Evolutionary conservation across 331 rosid genomes (phyloP), one percentile per base, ranked within the genome.

Genomic region (Malus hybrid): DNA sequence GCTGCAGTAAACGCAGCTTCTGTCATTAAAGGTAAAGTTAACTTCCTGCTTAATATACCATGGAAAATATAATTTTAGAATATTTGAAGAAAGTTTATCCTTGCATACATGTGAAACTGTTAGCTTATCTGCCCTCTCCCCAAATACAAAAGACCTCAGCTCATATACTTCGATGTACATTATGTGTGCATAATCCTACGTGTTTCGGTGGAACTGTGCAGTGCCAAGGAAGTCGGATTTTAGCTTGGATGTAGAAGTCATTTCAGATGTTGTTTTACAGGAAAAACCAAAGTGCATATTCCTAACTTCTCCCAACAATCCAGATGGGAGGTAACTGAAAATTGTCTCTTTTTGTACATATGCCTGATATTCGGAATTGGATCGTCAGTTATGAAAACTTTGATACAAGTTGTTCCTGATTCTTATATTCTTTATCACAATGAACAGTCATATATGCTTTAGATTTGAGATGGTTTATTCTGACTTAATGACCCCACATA

Each of bases 211-310:
- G 61, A 74, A 71, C 65, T 69, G 76, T 86, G 86, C 83, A 92
- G 99, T 89, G 74, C 90, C 99, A 18, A 95, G 99, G 86, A 87
- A 71, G 73, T 82, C 87, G 53, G 89, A 92, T 71, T 95, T 92
- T 78, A 88, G 97, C 87, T 87, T 95, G 86, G 85, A 92, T 79
- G 88, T 95, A 62, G 93, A 90, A 63, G 85, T 29, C 76, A 92
- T 92, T 18, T 34, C 73, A 7, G 93, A 88, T 55, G 88, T 85
- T 70, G 86, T 87, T 71, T 76, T 79, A 83, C 88, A 71, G 76
- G 97, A 95, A 80, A 92, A 90, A 72, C 99, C 99, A 46, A 95
- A 92, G 83, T 95, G 99, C 84, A 95, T 95, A 88, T 92, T 95
- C 74, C 86, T 95, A 80, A 95, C 99, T 22, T 95, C 99, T 74